Conservation (phyloP, 192 early-diverging fungal species). For the Gryganskiella cystojenkinii region DNA sequence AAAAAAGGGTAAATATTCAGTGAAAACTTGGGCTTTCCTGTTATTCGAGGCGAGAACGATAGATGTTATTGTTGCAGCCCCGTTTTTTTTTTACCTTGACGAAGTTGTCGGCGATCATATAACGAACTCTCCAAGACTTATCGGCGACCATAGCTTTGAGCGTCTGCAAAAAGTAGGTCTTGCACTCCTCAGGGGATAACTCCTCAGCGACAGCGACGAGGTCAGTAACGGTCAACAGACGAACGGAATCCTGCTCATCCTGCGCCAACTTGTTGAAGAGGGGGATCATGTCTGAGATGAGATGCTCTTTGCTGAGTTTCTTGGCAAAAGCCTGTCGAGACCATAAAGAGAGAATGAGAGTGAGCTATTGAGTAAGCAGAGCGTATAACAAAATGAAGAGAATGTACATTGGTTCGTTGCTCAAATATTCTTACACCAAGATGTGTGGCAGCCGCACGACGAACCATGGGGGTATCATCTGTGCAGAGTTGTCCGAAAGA, state of each 20-base stretch:
- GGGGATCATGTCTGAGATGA: conserved; percentile 88
- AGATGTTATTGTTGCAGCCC: neutral
- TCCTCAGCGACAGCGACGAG: conserved; percentile 89
- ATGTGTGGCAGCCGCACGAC: conserved; percentile 91
- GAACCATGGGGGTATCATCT: conserved; percentile 99
- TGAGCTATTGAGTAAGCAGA: neutral
- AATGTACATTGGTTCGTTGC: neutral
- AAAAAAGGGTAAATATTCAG: conserved; percentile 9
- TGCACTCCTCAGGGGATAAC: conserved; percentile 81
- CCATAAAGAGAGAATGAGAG: neutral
- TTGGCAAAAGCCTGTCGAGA: conserved; percentile 72
- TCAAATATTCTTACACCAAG: conserved; percentile 66
- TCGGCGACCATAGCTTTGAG: conserved; percentile 86
- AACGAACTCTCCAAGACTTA: conserved; percentile 98
- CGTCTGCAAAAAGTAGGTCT: conserved; percentile 76
- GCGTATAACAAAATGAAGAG: neutral
- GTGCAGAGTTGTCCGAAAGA: conserved; percentile 84
- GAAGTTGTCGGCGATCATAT: conserved; percentile 99
- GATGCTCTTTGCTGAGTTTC: conserved; percentile 76
- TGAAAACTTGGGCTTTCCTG: neutral
- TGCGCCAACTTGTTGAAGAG: conserved; percentile 88
- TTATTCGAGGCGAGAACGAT: neutral
- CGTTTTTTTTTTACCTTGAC: conserved; percentile 71
- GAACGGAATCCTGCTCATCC: conserved; percentile 96
- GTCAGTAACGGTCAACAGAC: conserved; percentile 92